Conservation (phyloP, 352 stramenopile genomes). For the Phytophthora citricola region DNA sequence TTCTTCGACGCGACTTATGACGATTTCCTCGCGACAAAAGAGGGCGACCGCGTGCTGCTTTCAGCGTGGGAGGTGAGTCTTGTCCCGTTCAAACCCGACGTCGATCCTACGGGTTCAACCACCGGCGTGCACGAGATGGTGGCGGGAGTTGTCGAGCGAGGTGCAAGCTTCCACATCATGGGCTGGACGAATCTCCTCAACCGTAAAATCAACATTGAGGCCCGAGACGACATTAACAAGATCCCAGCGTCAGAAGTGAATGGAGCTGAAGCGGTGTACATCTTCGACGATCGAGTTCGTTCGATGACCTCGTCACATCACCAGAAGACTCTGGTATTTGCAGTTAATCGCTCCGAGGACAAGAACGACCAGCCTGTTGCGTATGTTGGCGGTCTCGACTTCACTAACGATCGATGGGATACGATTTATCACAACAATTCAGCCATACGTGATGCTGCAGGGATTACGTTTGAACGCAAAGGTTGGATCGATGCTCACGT, state of each 20-base stretch:
- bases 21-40: conserved; percentile 36
- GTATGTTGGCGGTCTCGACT: conserved; percentile 60
- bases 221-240: conserved; percentile 51
- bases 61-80: conserved; percentile 59
- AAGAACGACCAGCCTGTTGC: conserved; percentile 34
- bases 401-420: conserved; percentile 66
- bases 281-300: conserved; percentile 61
- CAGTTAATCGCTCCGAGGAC: conserved; percentile 5
- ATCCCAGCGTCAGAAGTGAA: conserved; percentile 22
- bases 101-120: conserved; percentile 18
- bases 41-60: conserved; percentile 38
- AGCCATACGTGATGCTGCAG: conserved; percentile 32
- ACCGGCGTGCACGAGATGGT: conserved; percentile 44
- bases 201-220: conserved; percentile 36
- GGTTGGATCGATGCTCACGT: conserved; percentile 64
- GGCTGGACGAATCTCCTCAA: conserved; percentile 55
- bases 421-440: conserved; percentile 52
- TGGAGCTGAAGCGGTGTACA: conserved; percentile 20
- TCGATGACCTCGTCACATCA: conserved; percentile 48
- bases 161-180: conserved; percentile 50
- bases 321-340: conserved; percentile 52
- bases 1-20: conserved; percentile 51
- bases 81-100: conserved; percentile 43
- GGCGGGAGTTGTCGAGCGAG: conserved; percentile 33
- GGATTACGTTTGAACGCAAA: conserved; percentile 44